Evolutionary conservation across 2,329 filamentous ascomycete genomes (phyloP).

Genomic region (Pestalotiopsis sp.): DNA sequence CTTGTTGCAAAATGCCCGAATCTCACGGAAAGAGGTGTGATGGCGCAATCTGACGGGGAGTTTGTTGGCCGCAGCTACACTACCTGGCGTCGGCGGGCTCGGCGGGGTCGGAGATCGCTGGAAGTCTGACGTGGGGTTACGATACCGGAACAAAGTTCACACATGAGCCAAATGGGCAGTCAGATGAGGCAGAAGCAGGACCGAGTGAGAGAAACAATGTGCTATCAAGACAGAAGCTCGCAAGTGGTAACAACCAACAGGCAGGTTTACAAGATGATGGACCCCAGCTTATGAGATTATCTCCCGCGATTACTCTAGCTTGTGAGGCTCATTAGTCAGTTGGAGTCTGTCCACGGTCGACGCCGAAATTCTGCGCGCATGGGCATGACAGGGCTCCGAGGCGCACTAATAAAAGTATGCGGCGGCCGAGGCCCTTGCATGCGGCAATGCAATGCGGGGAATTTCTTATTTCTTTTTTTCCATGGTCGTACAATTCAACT

Average conservation of each 20-base stretch:
- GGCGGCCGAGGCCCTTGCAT: constrained; percentile 5
- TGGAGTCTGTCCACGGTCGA: not conserved
- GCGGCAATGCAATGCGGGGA: constrained; percentile 8
- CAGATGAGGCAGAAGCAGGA: not conserved
- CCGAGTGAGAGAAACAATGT: not conserved
- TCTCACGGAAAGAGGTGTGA: not conserved
- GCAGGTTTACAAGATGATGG: not conserved
- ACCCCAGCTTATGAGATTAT: constrained; percentile 1
- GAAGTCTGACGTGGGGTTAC: not conserved
- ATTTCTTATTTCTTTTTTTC: not conserved
- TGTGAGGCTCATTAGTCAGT: constrained; percentile 11
- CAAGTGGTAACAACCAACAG: not conserved
- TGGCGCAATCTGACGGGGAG: constrained; percentile 1
- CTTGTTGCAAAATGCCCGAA: not conserved
- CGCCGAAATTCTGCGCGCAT: constrained; percentile 1
- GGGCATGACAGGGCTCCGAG: not conserved
- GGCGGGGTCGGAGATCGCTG: not conserved
- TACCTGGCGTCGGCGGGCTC: not conserved
- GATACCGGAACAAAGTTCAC: not conserved
- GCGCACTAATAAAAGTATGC: not conserved
- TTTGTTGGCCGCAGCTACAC: not conserved
- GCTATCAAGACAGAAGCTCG: not conserved
- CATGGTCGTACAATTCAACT: not conserved
- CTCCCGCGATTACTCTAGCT: constrained; percentile 12
- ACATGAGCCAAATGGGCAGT: not conserved